Evolutionary conservation across 2,329 filamentous ascomycete species (phyloP).

Genomic region (Cryoendolithus antarcticus): DNA sequence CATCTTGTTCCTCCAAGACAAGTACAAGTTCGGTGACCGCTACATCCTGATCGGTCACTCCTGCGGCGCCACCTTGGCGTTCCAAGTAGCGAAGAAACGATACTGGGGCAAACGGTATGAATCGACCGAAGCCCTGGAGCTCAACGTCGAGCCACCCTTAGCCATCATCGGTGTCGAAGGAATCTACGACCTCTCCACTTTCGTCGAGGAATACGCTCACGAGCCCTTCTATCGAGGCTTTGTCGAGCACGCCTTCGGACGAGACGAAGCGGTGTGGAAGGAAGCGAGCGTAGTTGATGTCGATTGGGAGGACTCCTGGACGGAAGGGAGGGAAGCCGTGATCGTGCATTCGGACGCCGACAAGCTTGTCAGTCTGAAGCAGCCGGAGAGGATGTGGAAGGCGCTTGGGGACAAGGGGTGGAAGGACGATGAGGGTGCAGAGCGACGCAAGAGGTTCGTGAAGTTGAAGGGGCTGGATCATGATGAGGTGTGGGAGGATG

Average conservation of each 20-base stretch:
- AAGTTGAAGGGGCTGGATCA: slow-evolving; percentile 44
- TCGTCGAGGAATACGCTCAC: slow-evolving; percentile 33
- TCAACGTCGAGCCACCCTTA: slow-evolving; percentile 28
- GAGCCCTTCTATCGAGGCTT: slow-evolving; percentile 46
- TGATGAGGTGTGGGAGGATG: slow-evolving; percentile 52
- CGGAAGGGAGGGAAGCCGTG: slow-evolving; percentile 27
- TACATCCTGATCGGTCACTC: slow-evolving; percentile 52
- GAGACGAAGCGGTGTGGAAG: slow-evolving; percentile 38
- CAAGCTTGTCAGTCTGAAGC: slow-evolving; percentile 40
- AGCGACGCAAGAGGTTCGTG: slow-evolving; percentile 26
- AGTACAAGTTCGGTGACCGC: slow-evolving; percentile 30
- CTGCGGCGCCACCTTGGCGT: slow-evolving; percentile 50
- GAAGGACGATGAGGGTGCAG: slow-evolving; percentile 17
- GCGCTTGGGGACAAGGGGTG: slow-evolving; percentile 34
- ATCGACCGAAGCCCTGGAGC: slow-evolving; percentile 13
- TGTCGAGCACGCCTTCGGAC: slow-evolving; percentile 49
- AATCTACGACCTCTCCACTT: slow-evolving; percentile 51
- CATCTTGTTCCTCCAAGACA: slow-evolving; percentile 37
- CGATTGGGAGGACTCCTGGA: slow-evolving; percentile 33
- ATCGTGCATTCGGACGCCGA: slow-evolving; percentile 36
- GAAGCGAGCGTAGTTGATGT: slow-evolving; percentile 40
- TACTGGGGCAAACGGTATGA: slow-evolving; percentile 20
- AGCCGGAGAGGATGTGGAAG: slow-evolving; percentile 45
- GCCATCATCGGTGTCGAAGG: slow-evolving; percentile 52
- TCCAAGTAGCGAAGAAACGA: slow-evolving; percentile 45